These are phyloP conservation scores for Leccinum variicolor DNA, from an alignment of 768 basidiomycete genomes.

Conservation along the genomic window DNA sequence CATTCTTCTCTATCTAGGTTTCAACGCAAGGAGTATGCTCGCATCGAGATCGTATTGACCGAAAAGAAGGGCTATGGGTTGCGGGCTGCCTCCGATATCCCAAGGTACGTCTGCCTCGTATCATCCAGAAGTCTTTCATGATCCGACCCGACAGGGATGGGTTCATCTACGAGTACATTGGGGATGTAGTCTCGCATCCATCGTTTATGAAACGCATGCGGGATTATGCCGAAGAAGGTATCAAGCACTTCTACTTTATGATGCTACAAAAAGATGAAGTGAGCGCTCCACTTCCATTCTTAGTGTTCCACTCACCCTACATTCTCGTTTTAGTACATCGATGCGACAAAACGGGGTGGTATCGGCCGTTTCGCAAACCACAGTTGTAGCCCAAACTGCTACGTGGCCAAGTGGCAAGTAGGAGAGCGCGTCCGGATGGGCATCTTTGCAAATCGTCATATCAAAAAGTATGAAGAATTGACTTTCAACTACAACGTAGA, in stretches of 20 bases:
- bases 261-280: conserved; percentile 98
- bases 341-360: conserved; percentile 95
- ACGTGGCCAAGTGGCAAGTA: conserved; percentile 97
- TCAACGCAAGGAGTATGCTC: conserved; percentile 79
- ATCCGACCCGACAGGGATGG: conserved; percentile 55
- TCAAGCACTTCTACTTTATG: conserved; percentile 99
- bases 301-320: not conserved
- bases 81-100: conserved; percentile 65
- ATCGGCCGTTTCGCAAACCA: conserved; percentile 98
- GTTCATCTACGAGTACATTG: conserved; percentile 97
- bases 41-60: conserved; percentile 87
- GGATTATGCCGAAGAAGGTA: conserved; percentile 89
- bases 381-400: conserved; percentile 96
- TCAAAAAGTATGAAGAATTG: conserved; percentile 80
- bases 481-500: conserved; percentile 99
- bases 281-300: conserved; percentile 22
- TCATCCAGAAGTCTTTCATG: not conserved
- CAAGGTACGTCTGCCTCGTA: conserved; percentile 46
- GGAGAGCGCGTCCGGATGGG: conserved; percentile 92
- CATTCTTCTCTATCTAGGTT: conserved; percentile 52
- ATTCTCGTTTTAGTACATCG: conserved; percentile 69
- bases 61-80: conserved; percentile 96
- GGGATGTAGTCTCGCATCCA: conserved; percentile 86
- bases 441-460: conserved; percentile 86
- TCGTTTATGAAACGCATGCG: conserved; percentile 94